A percentile compares a stretch with the other conserved stretches of the same genome.
phyloP scores from a whole-genome alignment of 2,329 filamentous ascomycete species.

The Colletotrichum theobromicola region DNA sequence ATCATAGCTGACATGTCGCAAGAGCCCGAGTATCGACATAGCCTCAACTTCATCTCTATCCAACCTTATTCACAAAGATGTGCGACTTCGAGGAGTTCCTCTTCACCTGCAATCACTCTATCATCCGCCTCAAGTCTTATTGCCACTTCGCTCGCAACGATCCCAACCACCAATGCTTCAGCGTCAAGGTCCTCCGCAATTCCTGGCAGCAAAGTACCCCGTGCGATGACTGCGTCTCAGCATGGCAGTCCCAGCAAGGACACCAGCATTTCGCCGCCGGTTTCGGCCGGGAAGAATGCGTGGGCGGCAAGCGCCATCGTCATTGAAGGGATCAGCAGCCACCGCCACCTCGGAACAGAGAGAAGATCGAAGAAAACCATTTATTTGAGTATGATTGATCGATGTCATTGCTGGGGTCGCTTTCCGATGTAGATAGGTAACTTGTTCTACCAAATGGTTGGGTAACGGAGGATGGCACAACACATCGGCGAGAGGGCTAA shows the following conservation, averaged over 20 bases:
- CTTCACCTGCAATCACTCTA: constrained; percentile 69
- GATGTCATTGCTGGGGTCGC: background rate
- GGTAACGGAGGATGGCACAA: background rate
- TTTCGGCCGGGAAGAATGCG: background rate
- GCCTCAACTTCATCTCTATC: background rate
- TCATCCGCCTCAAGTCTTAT: constrained; percentile 66
- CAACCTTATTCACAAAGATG: constrained; percentile 52
- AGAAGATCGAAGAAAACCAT: background rate
- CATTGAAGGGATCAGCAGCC: background rate
- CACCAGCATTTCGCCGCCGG: background rate
- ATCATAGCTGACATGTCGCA: background rate
- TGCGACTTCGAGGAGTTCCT: constrained; percentile 74
- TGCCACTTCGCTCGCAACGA: constrained; percentile 81
- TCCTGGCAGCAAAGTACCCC: constrained; percentile 61
- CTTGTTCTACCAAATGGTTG: background rate
- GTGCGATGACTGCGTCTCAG: constrained; percentile 52
- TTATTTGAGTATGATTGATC: background rate
- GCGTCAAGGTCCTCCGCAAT: constrained; percentile 68
- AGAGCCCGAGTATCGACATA: background rate
- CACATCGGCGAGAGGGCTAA: background rate
- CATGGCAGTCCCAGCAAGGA: constrained; percentile 16
- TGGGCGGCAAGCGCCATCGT: background rate
- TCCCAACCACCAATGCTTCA: constrained; percentile 70
- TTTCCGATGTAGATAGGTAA: background rate
- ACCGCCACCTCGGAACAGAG: background rate